Evolutionary conservation across 1,284 basidiomycete genomes (phyloP).

Genomic region (Polyporus tsugae): DNA sequence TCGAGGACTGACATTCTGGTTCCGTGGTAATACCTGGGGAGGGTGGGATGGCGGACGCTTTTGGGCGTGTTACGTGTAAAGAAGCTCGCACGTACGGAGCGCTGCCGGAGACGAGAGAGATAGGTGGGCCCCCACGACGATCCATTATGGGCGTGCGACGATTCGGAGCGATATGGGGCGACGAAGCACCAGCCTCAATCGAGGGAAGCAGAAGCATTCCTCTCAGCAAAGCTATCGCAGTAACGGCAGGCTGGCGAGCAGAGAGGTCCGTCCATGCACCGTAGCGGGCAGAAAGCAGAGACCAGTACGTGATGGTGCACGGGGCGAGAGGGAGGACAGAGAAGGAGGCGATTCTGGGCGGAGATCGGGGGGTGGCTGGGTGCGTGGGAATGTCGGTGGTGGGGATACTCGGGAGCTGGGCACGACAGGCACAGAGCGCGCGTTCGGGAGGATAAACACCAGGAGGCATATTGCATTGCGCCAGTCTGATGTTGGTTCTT

Average conservation of each 20-base stretch:
- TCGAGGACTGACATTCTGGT: background rate
- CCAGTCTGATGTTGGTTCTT: background rate
- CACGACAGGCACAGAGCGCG: conserved; percentile 1
- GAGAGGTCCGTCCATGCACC: background rate
- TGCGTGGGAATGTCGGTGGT: conserved; percentile 4
- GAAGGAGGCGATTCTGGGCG: background rate
- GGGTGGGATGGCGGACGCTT: conserved; percentile 5
- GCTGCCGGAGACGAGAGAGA: conserved; percentile 5
- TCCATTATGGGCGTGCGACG: conserved; percentile 6
- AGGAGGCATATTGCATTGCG: background rate
- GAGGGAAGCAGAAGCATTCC: background rate
- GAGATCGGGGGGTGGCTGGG: background rate
- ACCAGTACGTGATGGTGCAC: background rate
- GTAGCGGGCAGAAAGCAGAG: background rate
- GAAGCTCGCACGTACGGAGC: background rate
- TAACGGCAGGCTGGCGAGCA: background rate
- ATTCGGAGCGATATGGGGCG: background rate
- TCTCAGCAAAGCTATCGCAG: background rate
- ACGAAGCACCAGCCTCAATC: background rate
- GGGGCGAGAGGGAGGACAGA: background rate
- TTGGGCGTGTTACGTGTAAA: conserved; percentile 9
- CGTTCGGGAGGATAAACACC: background rate
- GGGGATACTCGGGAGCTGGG: background rate
- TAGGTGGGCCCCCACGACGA: background rate
- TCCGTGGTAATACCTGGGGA: background rate